Conservation (phyloP, 1,284 basidiomycete species). For the Ustilago vetiveriae region DNA sequence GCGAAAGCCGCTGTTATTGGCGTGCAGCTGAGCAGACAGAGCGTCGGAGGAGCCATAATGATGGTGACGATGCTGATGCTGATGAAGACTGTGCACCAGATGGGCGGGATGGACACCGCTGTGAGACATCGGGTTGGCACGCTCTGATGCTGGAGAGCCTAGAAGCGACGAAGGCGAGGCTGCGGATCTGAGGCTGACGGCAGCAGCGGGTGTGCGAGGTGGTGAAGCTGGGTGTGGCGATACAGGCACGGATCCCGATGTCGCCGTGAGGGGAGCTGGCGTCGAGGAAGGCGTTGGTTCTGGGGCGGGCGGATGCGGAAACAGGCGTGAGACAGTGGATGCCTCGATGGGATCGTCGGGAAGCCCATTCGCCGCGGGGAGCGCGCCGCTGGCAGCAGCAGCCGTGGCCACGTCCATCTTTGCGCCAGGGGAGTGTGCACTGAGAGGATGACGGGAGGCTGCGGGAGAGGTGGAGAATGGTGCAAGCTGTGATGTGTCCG, state of each 20-base stretch:
- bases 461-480: slow-evolving; percentile 3
- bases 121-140: slow-evolving; percentile 22
- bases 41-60: slow-evolving; percentile 5
- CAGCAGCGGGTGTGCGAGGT: slow-evolving; percentile 26
- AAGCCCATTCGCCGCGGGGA: slow-evolving; percentile 60
- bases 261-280: slow-evolving; percentile 5
- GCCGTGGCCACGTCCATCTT: slow-evolving; percentile 28
- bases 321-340: slow-evolving; percentile 54
- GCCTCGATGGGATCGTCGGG: slow-evolving; percentile 60
- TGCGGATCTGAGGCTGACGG: slow-evolving; percentile 19
- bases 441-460: slow-evolving; percentile 3
- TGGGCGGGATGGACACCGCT: slow-evolving; percentile 20
- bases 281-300: slow-evolving; percentile 13
- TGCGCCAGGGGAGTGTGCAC: slow-evolving; percentile 17
- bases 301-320: slow-evolving; percentile 57
- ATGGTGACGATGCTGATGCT: slow-evolving; percentile 31
- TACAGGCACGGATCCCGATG: slow-evolving; percentile 25
- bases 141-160: slow-evolving; percentile 27
- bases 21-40: background rate
- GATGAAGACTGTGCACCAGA: slow-evolving; percentile 27
- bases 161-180: slow-evolving; percentile 15
- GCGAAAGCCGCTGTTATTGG: slow-evolving; percentile 24
- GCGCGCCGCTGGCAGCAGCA: slow-evolving; percentile 26
- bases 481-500: slow-evolving; percentile 5
- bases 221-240: slow-evolving; percentile 38